Evolutionary conservation across 768 basidiomycete species (phyloP).

Genomic region (Suillus alpinus): DNA sequence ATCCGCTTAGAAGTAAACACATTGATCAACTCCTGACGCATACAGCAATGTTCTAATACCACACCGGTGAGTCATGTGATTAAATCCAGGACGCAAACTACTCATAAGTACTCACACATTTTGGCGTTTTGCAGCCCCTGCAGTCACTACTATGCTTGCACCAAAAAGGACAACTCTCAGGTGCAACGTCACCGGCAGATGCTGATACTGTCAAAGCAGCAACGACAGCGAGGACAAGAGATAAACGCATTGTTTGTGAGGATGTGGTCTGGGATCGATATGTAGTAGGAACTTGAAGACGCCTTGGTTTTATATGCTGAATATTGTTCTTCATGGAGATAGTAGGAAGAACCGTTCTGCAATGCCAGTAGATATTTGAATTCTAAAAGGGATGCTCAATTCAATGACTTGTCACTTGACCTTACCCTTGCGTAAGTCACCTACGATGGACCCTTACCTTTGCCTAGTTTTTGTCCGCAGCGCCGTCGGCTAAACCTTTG

Average conservation of each 20-base stretch:
- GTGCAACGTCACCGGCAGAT: neutral
- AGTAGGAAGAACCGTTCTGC: neutral
- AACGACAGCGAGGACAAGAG: neutral
- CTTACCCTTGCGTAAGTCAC: neutral
- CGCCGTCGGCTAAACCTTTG: neutral
- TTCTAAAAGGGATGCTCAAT: neutral
- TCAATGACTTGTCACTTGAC: neutral
- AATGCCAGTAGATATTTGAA: neutral
- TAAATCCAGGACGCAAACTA: neutral
- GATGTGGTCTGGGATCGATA: neutral
- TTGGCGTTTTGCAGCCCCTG: neutral
- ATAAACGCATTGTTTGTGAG: neutral
- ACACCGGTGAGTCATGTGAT: neutral
- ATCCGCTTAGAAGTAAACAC: neutral
- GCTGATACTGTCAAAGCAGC: neutral
- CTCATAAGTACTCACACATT: neutral
- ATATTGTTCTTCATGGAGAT: neutral
- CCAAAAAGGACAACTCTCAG: neutral
- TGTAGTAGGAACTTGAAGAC: neutral
- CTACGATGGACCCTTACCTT: neutral
- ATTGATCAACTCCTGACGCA: neutral
- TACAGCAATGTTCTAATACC: neutral
- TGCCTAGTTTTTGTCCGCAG: neutral
- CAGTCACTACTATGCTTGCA: neutral
- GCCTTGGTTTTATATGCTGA: neutral